A percentile compares a stretch with the other conserved stretches of the same genome.
Evolutionary conservation across 495 filamentous ascomycete genomes (phyloP).

Genomic region (Penicillium argentinense): DNA sequence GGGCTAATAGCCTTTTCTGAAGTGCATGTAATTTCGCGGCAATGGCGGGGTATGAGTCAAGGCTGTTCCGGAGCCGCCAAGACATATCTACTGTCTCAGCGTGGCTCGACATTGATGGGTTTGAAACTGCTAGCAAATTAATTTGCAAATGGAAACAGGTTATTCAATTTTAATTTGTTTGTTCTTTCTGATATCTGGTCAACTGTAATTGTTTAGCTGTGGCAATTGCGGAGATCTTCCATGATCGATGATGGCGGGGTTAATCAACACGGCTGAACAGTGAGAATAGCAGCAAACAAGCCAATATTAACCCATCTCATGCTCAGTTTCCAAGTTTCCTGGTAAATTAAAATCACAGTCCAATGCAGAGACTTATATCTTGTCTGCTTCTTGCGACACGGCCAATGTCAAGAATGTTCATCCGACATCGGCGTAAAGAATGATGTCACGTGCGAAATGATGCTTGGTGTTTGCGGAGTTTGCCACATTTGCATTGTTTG

Average conservation of each 20-base stretch:
- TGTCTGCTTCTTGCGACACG: no score
- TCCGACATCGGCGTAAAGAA: constrained; percentile 13
- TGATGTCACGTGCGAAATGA: constrained; percentile 5
- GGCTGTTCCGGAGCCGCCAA: no score
- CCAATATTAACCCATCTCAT: no score
- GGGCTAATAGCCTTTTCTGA: constrained; percentile 1
- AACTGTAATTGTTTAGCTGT: not conserved
- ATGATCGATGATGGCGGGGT: constrained; percentile 1
- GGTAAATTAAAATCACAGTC: no score
- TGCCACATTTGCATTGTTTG: constrained; percentile 1
- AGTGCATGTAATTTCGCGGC: constrained; percentile 3
- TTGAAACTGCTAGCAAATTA: no score
- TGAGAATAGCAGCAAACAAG: not conserved
- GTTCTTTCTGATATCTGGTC: not conserved
- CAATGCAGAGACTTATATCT: no score
- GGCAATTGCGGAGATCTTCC: not conserved
- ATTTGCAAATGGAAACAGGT: not conserved
- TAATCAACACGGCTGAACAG: constrained; percentile 2
- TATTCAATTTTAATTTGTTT: not conserved
- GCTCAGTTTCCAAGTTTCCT: no score
- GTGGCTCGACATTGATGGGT: no score
- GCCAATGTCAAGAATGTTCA: no score
- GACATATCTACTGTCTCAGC: no score
- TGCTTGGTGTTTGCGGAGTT: constrained; percentile 10
- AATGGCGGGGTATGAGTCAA: constrained; percentile 23